Percentiles rank a stretch among this genome's conserved stretches.
Conservation (phyloP, 2,329 filamentous ascomycete genomes). For the Spiromastix sp. region DNA sequence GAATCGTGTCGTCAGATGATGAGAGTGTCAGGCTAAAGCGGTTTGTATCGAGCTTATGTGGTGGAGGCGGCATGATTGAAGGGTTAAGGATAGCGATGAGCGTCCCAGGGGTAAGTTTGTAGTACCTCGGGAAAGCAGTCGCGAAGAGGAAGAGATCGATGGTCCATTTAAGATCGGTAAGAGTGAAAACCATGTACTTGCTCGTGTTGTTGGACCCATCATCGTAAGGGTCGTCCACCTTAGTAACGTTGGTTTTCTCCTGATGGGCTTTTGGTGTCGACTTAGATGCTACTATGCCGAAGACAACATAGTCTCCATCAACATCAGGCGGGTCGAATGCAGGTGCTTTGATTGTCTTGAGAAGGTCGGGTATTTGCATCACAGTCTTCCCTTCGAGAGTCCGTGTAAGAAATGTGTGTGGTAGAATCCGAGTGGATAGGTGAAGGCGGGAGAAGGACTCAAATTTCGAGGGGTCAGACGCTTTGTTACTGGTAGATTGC, state of each 20-base stretch:
- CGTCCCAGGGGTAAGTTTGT: conserved; percentile 87
- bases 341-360: conserved; percentile 72
- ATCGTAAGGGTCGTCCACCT: conserved; percentile 36
- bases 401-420: conserved; percentile 68
- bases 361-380: conserved; percentile 67
- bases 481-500: conserved; percentile 15
- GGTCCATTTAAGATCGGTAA: conserved; percentile 84
- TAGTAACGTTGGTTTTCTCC: conserved; percentile 30
- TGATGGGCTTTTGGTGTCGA: conserved; percentile 63
- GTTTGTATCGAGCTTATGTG: conserved; percentile 63
- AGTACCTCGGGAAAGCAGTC: conserved; percentile 81
- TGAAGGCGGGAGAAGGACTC: conserved; percentile 82
- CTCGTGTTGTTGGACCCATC: conserved; percentile 45
- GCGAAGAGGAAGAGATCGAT: conserved; percentile 88
- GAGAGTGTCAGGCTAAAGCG: conserved; percentile 78
- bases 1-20: conserved; percentile 75
- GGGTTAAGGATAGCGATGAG: conserved; percentile 89
- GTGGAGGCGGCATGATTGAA: conserved; percentile 75
- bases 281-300: conserved; percentile 80
- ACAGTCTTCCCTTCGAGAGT: conserved; percentile 68
- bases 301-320: conserved; percentile 80
- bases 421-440: conserved; percentile 70
- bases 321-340: conserved; percentile 71
- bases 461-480: conserved; percentile 52
- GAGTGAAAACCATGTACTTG: conserved; percentile 86